Conservation (phyloP, 78 protist species). For the Dictyostelium capitatum region DNA sequence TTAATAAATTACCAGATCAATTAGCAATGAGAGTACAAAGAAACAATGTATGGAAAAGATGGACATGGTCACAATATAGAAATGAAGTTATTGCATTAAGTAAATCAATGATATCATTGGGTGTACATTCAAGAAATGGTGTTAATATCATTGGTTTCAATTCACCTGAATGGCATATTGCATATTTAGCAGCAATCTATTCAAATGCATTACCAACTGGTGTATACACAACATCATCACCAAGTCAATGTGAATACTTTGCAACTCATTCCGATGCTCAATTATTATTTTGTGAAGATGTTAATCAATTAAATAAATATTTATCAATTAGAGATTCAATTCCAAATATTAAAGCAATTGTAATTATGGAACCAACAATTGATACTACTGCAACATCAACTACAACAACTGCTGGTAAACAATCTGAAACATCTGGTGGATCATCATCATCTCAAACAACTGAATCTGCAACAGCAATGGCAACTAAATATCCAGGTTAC, state of each 20-base stretch:
- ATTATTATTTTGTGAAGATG: conserved; percentile 65
- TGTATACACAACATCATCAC: conserved; percentile 85
- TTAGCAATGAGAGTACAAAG: conserved; percentile 65
- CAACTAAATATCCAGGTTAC: not conserved
- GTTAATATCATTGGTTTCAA: conserved; percentile 90
- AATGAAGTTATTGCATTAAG: conserved; percentile 45
- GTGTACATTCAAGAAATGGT: conserved; percentile 39
- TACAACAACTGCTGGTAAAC: not conserved
- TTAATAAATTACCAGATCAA: not conserved
- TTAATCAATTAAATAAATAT: conserved; percentile 64
- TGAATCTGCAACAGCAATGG: not conserved
- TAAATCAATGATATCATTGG: conserved; percentile 67
- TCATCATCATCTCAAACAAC: not conserved
- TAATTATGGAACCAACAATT: conserved; percentile 46
- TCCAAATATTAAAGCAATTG: conserved; percentile 34
- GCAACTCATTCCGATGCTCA: conserved; percentile 49
- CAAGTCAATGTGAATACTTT: conserved; percentile 76
- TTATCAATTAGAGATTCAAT: conserved; percentile 9
- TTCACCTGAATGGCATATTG: conserved; percentile 92
- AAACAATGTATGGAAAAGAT: conserved; percentile 63
- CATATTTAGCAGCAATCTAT: conserved; percentile 82
- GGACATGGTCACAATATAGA: conserved; percentile 82
- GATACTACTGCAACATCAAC: not conserved
- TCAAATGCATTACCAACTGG: conserved; percentile 92
- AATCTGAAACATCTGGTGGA: not conserved